A percentile compares a stretch with the other conserved stretches of the same genome.
phyloP scores from a whole-genome alignment of 768 basidiomycete species.

The Auricularia cornea region DNA sequence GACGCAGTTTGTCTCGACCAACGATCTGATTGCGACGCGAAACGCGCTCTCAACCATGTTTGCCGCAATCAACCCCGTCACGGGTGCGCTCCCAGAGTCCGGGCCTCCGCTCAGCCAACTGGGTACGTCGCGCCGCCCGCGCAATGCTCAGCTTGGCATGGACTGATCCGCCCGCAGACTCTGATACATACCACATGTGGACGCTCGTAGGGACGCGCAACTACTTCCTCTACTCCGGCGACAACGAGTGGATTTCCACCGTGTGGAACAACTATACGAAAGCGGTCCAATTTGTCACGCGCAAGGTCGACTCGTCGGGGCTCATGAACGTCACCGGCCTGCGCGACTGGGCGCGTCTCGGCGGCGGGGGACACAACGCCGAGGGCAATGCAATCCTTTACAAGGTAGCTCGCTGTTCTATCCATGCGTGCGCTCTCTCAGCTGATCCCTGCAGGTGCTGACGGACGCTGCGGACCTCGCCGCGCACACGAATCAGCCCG shows the following conservation, averaged over 20 bases:
- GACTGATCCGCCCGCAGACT: neutral
- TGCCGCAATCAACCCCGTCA: neutral
- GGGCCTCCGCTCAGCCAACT: neutral
- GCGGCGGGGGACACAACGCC: conserved; percentile 47
- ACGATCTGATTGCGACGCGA: conserved; percentile 46
- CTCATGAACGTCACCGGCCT: conserved; percentile 50
- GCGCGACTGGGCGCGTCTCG: conserved; percentile 49
- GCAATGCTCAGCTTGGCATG: neutral
- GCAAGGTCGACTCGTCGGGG: conserved; percentile 38
- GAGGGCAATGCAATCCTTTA: conserved; percentile 51
- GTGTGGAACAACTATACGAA: conserved; percentile 28
- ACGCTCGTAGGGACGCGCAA: conserved; percentile 52
- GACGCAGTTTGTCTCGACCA: conserved; percentile 53
- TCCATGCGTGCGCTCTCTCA: conserved; percentile 1
- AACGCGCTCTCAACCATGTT: conserved; percentile 13
- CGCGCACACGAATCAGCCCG: conserved; percentile 25
- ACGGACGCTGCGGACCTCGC: conserved; percentile 40
- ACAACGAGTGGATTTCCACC: conserved; percentile 38
- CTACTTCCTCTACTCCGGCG: conserved; percentile 49
- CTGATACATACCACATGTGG: conserved; percentile 52
- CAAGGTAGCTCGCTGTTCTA: conserved; percentile 22
- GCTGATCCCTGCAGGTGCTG: conserved; percentile 31
- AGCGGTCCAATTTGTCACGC: neutral
- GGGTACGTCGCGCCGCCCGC: neutral
- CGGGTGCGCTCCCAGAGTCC: conserved; percentile 34